Evolutionary conservation across 2,329 filamentous ascomycete genomes (phyloP).

Genomic region (Aureobasidium uvarum): DNA sequence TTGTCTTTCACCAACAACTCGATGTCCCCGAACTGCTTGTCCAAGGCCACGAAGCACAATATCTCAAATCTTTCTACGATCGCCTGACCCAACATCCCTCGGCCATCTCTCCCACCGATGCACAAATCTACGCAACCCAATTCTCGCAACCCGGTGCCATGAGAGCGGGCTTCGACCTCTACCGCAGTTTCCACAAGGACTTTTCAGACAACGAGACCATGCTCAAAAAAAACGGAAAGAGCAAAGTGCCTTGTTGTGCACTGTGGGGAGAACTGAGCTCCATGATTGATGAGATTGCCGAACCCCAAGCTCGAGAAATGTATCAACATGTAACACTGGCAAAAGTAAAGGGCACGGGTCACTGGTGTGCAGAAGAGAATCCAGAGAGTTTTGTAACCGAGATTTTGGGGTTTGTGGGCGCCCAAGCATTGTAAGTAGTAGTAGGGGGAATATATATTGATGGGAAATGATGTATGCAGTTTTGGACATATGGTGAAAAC

Average conservation of each 20-base stretch:
- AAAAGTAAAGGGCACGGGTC: constrained; percentile 36
- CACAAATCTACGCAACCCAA: constrained; percentile 42
- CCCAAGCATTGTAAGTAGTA: too few species aligned
- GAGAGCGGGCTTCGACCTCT: constrained; percentile 38
- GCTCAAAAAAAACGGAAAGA: constrained; percentile 38
- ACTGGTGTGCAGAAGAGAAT: constrained; percentile 45
- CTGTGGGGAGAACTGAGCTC: constrained; percentile 38
- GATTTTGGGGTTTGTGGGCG: constrained; percentile 37
- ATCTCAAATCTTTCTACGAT: constrained; percentile 48
- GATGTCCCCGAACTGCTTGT: constrained; percentile 45
- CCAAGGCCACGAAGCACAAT: constrained; percentile 43
- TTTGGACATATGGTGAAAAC: too few species aligned
- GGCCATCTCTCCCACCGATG: constrained; percentile 40
- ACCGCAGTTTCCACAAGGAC: constrained; percentile 40
- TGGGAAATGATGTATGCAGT: too few species aligned
- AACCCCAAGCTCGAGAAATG: constrained; percentile 37
- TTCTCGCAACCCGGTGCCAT: constrained; percentile 41
- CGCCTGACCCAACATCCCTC: constrained; percentile 40
- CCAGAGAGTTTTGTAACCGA: constrained; percentile 40
- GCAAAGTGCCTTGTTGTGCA: constrained; percentile 35
- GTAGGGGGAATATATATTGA: too few species aligned
- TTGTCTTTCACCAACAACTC: constrained; percentile 44
- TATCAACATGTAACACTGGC: constrained; percentile 34
- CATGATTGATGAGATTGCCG: constrained; percentile 32
- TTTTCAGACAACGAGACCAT: constrained; percentile 36